Percentiles rank a stretch among this genome's conserved stretches.
Conservation (phyloP, 306 rosid genomes). For the Lathyrus sativus region DNA sequence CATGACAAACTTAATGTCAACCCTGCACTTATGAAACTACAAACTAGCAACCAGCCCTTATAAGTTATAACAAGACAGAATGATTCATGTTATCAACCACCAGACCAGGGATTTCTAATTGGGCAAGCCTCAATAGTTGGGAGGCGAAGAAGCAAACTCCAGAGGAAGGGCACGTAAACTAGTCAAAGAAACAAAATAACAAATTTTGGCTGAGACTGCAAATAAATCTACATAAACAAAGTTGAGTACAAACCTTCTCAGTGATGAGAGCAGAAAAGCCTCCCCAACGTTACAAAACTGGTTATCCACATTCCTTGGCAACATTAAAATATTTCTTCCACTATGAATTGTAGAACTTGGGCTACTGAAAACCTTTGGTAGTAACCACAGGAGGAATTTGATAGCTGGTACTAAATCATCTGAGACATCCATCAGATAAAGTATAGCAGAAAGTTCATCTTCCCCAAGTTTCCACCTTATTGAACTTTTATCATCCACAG, state of each 20-base stretch:
- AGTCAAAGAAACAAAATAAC: neutral
- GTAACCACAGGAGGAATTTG: constrained; percentile 80
- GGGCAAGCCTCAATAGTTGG: constrained; percentile 2
- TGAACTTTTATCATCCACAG: constrained; percentile 62
- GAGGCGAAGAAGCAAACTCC: neutral
- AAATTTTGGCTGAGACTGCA: constrained; percentile 6
- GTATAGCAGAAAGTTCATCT: constrained; percentile 76
- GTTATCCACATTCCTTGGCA: constrained; percentile 70
- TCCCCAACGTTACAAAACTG: constrained; percentile 83
- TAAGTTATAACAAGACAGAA: constrained; percentile 14
- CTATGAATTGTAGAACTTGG: constrained; percentile 67
- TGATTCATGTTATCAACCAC: constrained; percentile 3
- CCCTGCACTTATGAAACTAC: constrained; percentile 3
- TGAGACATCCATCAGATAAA: constrained; percentile 76
- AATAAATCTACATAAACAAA: constrained; percentile 11
- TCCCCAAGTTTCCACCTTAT: constrained; percentile 85
- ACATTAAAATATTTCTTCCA: constrained; percentile 61
- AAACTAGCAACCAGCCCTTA: constrained; percentile 4
- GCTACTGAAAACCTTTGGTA: constrained; percentile 67
- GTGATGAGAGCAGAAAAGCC: constrained; percentile 78
- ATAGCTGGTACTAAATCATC: constrained; percentile 82
- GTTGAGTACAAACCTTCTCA: constrained; percentile 63
- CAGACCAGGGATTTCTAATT: neutral
- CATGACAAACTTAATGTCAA: constrained; percentile 19
- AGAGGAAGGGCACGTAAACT: neutral